These are phyloP conservation scores for Hyaloperonospora brassicae DNA, from an alignment of 352 stramenopile genomes.

Conservation along the genomic window DNA sequence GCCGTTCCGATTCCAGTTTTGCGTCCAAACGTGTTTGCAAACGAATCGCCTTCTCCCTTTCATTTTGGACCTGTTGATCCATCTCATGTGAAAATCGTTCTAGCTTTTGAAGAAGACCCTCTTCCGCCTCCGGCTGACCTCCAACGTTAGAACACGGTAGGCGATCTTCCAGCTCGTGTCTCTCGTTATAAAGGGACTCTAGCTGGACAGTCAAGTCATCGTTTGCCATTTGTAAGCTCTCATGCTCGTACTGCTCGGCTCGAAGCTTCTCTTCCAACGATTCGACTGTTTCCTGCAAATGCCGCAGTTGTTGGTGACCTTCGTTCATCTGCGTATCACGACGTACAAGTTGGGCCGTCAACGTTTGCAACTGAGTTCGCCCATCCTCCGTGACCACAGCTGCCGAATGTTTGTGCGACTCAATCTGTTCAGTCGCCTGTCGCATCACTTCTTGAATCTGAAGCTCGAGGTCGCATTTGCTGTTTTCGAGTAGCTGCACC, in stretches of 20 bases:
- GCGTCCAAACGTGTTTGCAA: constrained; percentile 34
- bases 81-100: constrained; percentile 36
- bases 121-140: constrained; percentile 22
- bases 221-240: constrained; percentile 25
- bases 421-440: constrained; percentile 39
- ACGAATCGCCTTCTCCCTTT: constrained; percentile 34
- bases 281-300: constrained; percentile 23
- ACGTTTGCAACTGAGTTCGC: constrained; percentile 31
- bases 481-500: constrained; percentile 38
- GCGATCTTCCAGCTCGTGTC: constrained; percentile 25
- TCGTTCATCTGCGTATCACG: constrained; percentile 44
- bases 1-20: constrained; percentile 20
- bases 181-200: constrained; percentile 35
- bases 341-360: constrained; percentile 31
- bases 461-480: constrained; percentile 44
- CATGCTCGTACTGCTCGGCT: constrained; percentile 28
- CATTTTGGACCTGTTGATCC: constrained; percentile 32
- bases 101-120: constrained; percentile 31
- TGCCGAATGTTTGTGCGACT: constrained; percentile 37
- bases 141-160: constrained; percentile 16
- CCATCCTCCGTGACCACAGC: constrained; percentile 39
- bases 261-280: constrained; percentile 31
- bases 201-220: constrained; percentile 29
- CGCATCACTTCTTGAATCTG: constrained; percentile 43
- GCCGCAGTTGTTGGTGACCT: constrained; percentile 32